These are phyloP conservation scores for Diutina neorugosa DNA, from an alignment of 1,139 yeast species.

Conservation along the genomic window DNA sequence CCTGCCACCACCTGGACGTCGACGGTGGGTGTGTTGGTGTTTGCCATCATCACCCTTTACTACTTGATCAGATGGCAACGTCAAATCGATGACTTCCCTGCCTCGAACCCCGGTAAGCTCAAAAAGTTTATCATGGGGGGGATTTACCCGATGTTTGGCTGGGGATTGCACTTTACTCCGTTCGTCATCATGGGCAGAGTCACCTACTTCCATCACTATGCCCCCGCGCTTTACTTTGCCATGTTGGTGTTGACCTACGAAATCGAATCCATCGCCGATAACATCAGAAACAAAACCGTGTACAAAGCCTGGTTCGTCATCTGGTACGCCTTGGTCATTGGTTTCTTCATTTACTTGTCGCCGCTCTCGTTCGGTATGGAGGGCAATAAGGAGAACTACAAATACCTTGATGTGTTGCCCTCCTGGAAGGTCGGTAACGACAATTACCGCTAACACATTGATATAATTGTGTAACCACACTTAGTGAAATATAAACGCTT, in stretches of 20 bases:
- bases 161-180: conserved; percentile 89
- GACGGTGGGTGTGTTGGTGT: conserved; percentile 43
- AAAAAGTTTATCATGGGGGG: conserved; percentile 59
- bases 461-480: background rate
- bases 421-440: conserved; percentile 45
- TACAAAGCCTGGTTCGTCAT: conserved; percentile 19
- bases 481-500: background rate
- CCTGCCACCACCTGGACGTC: conserved; percentile 89
- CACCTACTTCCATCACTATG: conserved; percentile 91
- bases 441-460: background rate
- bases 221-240: conserved; percentile 95
- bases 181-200: conserved; percentile 94
- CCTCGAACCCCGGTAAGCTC: conserved; percentile 19
- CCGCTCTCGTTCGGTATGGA: conserved; percentile 85
- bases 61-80: conserved; percentile 89
- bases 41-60: conserved; percentile 42
- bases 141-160: conserved; percentile 81
- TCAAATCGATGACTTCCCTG: conserved; percentile 59
- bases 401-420: conserved; percentile 61
- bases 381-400: conserved; percentile 60
- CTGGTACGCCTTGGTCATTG: conserved; percentile 42
- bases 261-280: conserved; percentile 48
- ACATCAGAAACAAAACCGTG: conserved; percentile 21
- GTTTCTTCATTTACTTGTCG: conserved; percentile 60
- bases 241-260: conserved; percentile 69